These are phyloP conservation scores for Aspergillus tubingensis DNA, from an alignment of 2,329 filamentous ascomycete genomes.

Conservation along the genomic window DNA sequence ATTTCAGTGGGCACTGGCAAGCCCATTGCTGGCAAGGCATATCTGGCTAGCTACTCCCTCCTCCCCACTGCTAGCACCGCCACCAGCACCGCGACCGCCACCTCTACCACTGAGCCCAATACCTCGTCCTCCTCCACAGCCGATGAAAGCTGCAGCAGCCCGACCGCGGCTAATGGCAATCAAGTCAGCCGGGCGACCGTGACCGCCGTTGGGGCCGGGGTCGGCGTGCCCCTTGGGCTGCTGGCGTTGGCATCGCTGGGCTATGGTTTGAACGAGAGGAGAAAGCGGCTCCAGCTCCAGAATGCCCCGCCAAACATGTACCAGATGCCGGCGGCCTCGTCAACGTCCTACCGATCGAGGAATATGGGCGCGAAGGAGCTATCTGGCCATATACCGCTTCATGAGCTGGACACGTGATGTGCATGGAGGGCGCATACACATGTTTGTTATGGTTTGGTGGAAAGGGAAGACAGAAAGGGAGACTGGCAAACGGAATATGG, in stretches of 20 bases:
- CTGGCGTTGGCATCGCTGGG: not conserved
- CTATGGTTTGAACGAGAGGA: not conserved
- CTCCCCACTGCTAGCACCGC: not conserved
- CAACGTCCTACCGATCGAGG: not conserved
- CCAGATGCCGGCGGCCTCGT: not conserved
- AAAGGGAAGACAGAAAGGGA: no score
- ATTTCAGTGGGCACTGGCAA: not conserved
- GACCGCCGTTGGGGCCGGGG: not conserved
- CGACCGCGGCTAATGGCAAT: not conserved
- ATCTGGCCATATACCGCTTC: not conserved
- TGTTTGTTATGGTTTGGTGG: no score
- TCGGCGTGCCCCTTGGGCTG: not conserved
- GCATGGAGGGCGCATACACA: no score
- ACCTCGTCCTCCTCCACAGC: not conserved
- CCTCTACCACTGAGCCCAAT: not conserved
- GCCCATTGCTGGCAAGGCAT: not conserved
- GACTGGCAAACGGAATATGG: no score
- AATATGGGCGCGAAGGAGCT: not conserved
- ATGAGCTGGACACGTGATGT: not conserved
- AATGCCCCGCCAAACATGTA: not conserved
- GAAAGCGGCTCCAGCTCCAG: not conserved
- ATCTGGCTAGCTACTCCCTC: not conserved
- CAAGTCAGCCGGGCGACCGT: not conserved
- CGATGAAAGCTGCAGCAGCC: not conserved
- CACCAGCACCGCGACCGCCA: not conserved